phyloP scores from a whole-genome alignment of 352 stramenopile species.

The Phytophthora pini region DNA sequence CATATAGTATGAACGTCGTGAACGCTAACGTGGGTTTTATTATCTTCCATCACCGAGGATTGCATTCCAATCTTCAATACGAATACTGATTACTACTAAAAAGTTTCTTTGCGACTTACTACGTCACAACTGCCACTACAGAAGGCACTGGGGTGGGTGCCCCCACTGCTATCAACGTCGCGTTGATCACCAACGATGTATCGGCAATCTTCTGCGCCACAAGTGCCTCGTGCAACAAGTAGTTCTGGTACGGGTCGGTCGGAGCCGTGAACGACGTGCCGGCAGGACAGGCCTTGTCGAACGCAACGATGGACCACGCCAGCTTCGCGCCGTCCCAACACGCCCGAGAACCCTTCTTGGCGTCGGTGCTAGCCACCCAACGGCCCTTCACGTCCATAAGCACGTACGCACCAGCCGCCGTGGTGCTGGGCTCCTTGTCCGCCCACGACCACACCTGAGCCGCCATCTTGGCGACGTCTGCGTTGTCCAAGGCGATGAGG shows the following conservation, averaged over 20 bases:
- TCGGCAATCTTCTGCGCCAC: conserved; percentile 34
- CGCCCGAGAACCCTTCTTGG: conserved; percentile 33
- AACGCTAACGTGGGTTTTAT: too few relatives aligned
- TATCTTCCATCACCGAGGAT: too few relatives aligned
- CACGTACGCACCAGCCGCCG: conserved; percentile 26
- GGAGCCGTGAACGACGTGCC: conserved; percentile 44
- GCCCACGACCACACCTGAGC: conserved; percentile 67
- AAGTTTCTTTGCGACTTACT: background rate
- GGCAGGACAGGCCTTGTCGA: conserved; percentile 31
- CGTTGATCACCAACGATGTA: conserved; percentile 56
- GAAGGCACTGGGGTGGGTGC: conserved; percentile 30
- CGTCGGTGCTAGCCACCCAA: conserved; percentile 42
- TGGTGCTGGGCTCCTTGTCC: conserved; percentile 51
- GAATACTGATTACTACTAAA: too few relatives aligned
- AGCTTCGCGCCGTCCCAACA: conserved; percentile 49
- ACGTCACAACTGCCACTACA: conserved; percentile 18
- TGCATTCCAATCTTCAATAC: too few relatives aligned
- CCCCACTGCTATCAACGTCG: conserved; percentile 33
- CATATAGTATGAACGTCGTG: too few relatives aligned
- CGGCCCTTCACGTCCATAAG: conserved; percentile 47
- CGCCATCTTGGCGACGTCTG: conserved; percentile 60
- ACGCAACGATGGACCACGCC: conserved; percentile 49
- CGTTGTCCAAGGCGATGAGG: conserved; percentile 54
- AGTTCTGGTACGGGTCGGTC: conserved; percentile 60
- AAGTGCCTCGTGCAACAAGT: conserved; percentile 49